Conservation (phyloP, 225 moss, liverwort and hornwort species). For the Polytrichum commune region DNA sequence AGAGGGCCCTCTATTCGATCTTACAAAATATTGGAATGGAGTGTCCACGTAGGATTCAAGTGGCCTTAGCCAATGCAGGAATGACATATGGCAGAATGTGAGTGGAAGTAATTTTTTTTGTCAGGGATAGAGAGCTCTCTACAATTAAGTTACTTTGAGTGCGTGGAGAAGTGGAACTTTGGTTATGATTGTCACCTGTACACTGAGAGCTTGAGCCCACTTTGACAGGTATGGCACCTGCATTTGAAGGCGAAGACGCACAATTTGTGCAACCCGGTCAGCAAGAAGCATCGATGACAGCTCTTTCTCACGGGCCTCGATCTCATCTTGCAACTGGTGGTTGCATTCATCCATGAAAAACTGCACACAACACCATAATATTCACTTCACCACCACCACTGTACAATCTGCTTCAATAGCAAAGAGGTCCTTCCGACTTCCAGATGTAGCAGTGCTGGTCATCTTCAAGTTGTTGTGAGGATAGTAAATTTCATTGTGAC, state of each 20-base stretch:
- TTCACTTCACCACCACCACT: no score
- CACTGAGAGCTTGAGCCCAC: conserved; percentile 65
- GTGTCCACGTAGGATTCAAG: no score
- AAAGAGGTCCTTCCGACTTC: neutral
- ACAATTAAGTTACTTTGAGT: no score
- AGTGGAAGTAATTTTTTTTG: no score
- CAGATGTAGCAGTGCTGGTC: neutral
- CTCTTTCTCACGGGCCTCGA: conserved; percentile 43
- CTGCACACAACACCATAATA: conserved; percentile 17
- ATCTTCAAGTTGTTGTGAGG: no score
- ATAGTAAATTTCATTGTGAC: no score
- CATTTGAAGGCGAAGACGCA: conserved; percentile 57
- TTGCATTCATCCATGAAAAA: conserved; percentile 65
- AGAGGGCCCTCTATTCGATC: no score
- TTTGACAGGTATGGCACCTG: conserved; percentile 47
- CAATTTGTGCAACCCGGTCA: conserved; percentile 44
- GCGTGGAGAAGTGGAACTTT: neutral
- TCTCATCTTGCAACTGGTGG: conserved; percentile 41
- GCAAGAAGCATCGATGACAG: conserved; percentile 35
- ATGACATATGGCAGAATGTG: no score
- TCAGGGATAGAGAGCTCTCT: no score
- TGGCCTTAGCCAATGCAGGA: no score
- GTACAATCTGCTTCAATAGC: neutral
- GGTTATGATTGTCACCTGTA: conserved; percentile 33
- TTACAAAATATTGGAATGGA: no score